These are phyloP conservation scores for Gracilariopsis chorda DNA, from an alignment of 23 red algal species.

Conservation along the genomic window DNA sequence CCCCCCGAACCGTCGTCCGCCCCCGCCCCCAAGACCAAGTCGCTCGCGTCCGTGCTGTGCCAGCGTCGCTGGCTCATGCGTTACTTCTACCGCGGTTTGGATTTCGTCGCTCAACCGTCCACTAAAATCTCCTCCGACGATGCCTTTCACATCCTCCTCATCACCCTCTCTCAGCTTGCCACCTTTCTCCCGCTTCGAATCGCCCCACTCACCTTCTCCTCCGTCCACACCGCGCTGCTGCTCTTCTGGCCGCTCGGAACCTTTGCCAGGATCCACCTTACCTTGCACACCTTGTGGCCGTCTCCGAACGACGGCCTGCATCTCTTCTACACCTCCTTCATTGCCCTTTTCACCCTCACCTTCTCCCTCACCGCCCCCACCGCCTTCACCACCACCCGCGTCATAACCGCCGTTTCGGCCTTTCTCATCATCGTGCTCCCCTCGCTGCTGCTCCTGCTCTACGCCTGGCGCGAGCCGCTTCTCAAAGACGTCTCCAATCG, in stretches of 20 bases:
- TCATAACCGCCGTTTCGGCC: conserved; percentile 2
- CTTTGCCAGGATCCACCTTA: conserved; percentile 8
- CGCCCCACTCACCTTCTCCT: not conserved
- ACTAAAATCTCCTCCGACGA: not conserved
- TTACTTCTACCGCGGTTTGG: not conserved
- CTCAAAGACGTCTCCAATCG: conserved; percentile 8
- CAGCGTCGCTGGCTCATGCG: not conserved
- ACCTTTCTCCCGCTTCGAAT: not conserved
- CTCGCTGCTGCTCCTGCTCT: not conserved
- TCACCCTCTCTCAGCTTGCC: not conserved
- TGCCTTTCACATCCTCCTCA: not conserved
- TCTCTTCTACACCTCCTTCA: not conserved
- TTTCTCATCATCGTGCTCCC: not conserved
- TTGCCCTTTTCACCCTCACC: not conserved
- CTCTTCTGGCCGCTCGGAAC: conserved; percentile 8
- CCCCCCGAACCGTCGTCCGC: not conserved
- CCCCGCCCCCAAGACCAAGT: not conserved
- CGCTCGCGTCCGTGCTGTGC: not conserved
- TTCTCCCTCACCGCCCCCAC: not conserved
- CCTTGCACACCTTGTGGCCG: not conserved
- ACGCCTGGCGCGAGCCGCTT: not conserved
- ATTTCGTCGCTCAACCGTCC: not conserved
- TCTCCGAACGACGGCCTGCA: not conserved
- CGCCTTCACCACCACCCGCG: not conserved
- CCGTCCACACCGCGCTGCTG: not conserved